A percentile compares a stretch with the other conserved stretches of the same genome.
phyloP scores from a whole-genome alignment of 2,329 filamentous ascomycete species.

The Aspergillus cejpii region DNA sequence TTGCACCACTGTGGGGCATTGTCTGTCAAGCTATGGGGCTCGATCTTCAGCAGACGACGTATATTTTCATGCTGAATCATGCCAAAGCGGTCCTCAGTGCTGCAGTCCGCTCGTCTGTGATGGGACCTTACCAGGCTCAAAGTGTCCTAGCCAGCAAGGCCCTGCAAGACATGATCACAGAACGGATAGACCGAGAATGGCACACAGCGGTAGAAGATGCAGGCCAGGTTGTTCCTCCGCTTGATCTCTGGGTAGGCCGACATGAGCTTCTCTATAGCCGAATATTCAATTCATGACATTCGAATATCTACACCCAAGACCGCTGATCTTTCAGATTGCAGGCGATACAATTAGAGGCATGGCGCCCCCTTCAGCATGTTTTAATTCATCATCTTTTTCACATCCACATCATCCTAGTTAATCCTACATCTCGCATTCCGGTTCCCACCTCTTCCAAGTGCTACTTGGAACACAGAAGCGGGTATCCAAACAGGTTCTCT shows the following conservation, averaged over 20 bases:
- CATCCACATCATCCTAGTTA: constrained; percentile 22
- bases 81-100: constrained; percentile 58
- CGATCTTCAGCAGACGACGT: constrained; percentile 48
- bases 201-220: constrained; percentile 48
- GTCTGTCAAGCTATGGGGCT: constrained; percentile 50
- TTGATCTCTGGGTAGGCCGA: constrained; percentile 60
- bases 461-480: constrained; percentile 20
- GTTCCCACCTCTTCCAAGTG: constrained; percentile 17
- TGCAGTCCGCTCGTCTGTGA: constrained; percentile 56
- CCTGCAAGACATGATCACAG: constrained; percentile 48
- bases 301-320: constrained; percentile 4
- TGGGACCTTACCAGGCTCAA: constrained; percentile 61
- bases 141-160: constrained; percentile 49
- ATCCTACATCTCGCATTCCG: constrained; percentile 30
- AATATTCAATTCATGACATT: constrained; percentile 57
- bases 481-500: constrained; percentile 26
- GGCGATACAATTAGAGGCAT: constrained; percentile 12
- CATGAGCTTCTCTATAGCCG: constrained; percentile 61
- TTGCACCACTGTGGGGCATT: constrained; percentile 56
- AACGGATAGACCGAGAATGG: constrained; percentile 46
- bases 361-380: constrained; percentile 15
- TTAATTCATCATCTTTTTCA: constrained; percentile 22
- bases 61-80: constrained; percentile 59
- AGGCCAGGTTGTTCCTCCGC: constrained; percentile 53
- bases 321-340: neutral